Conservation (phyloP, 2,329 filamentous ascomycete genomes). For the Sclerotinia subarctica region DNA sequence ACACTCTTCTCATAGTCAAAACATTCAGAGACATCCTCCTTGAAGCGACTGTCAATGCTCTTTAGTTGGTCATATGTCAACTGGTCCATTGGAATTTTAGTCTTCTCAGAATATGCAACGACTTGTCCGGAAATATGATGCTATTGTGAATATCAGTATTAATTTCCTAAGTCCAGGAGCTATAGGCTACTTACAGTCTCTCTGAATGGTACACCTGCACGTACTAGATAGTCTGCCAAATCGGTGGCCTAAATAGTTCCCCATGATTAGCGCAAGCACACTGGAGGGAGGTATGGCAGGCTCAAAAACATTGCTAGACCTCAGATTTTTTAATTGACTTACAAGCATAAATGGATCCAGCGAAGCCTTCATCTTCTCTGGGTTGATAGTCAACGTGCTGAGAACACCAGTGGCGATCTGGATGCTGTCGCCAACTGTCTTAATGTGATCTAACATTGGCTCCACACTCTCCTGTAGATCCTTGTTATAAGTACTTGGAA, state of each 20-base stretch:
- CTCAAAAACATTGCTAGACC: background rate
- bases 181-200: constrained; percentile 49
- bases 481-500: constrained; percentile 48
- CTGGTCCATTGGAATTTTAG: constrained; percentile 65
- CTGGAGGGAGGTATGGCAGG: constrained; percentile 3
- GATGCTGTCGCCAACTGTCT: constrained; percentile 77
- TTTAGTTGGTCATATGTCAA: constrained; percentile 62
- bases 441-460: constrained; percentile 79
- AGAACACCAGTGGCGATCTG: constrained; percentile 81
- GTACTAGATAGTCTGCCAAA: constrained; percentile 61
- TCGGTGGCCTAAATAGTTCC: constrained; percentile 45
- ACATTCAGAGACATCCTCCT: constrained; percentile 64
- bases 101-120: constrained; percentile 68
- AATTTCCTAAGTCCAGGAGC: background rate
- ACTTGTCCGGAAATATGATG: constrained; percentile 74
- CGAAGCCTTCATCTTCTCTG: constrained; percentile 74
- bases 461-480: constrained; percentile 73
- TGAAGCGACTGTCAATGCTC: constrained; percentile 66
- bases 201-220: constrained; percentile 70
- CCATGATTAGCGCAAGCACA: constrained; percentile 1
- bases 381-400: constrained; percentile 64
- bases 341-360: constrained; percentile 76
- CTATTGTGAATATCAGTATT: constrained; percentile 1
- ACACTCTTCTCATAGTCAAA: constrained; percentile 83
- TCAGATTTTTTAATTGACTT: background rate